Evolutionary conservation across 345 rosid species (phyloP).

Genomic region (Combretum micranthum): DNA sequence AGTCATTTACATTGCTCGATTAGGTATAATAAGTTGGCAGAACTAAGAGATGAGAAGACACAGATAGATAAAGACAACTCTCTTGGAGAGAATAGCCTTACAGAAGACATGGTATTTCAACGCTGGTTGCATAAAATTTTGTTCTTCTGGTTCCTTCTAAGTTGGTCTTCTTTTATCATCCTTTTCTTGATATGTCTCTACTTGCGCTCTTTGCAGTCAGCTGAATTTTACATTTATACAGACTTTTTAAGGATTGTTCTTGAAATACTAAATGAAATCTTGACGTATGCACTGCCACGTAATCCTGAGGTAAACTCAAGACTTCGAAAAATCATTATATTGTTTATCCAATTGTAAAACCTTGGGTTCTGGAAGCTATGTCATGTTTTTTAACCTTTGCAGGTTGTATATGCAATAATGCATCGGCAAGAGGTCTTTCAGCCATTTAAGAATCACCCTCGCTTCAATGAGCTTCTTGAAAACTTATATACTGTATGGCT

Average conservation of each 20-base stretch:
- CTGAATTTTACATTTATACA: slow-evolving; percentile 88
- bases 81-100: slow-evolving; percentile 40
- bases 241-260: slow-evolving; percentile 96
- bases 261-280: slow-evolving; percentile 87
- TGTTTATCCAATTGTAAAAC: background rate
- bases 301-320: slow-evolving; percentile 77
- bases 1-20: slow-evolving; percentile 14
- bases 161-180: slow-evolving; percentile 7
- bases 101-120: slow-evolving; percentile 64
- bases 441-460: slow-evolving; percentile 86
- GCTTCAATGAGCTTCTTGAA: slow-evolving; percentile 83
- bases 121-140: background rate
- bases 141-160: background rate
- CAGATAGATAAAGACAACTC: slow-evolving; percentile 35
- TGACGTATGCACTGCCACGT: slow-evolving; percentile 86
- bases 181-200: slow-evolving; percentile 10
- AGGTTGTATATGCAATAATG: slow-evolving; percentile 93
- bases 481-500: slow-evolving; percentile 65
- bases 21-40: slow-evolving; percentile 89
- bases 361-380: background rate
- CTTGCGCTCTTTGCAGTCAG: slow-evolving; percentile 44
- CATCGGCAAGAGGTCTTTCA: slow-evolving; percentile 95
- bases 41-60: slow-evolving; percentile 48
- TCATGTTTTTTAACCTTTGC: slow-evolving; percentile 12
- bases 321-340: background rate